Conservation (phyloP, 331 rosid species). For the Quercus tomentella region DNA sequence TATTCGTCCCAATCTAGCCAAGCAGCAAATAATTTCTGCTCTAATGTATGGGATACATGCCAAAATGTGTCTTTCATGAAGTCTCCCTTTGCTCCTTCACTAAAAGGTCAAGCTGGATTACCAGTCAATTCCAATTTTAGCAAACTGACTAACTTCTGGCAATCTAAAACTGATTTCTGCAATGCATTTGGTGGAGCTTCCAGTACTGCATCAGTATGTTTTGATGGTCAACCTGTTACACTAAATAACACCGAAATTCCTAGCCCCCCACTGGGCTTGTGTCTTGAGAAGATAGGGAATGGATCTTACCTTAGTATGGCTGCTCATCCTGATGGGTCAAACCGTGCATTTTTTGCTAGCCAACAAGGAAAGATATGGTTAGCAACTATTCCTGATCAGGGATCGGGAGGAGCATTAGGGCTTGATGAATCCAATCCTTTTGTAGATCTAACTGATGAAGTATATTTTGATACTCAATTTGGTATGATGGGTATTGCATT, state of each 20-base stretch:
- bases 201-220: constrained; percentile 56
- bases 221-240: constrained; percentile 58
- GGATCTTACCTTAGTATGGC: constrained; percentile 84
- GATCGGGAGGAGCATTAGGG: constrained; percentile 53
- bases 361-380: constrained; percentile 84
- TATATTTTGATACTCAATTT: constrained; percentile 58
- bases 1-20: constrained; percentile 67
- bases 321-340: constrained; percentile 89
- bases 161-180: constrained; percentile 72
- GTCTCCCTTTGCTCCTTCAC: constrained; percentile 74
- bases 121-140: constrained; percentile 37
- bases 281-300: constrained; percentile 87
- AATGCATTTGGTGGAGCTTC: constrained; percentile 79
- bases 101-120: constrained; percentile 49
- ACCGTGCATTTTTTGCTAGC: constrained; percentile 73
- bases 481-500: constrained; percentile 96
- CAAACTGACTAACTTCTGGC: constrained; percentile 61
- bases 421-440: constrained; percentile 72
- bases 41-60: constrained; percentile 76
- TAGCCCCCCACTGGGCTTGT: constrained; percentile 64
- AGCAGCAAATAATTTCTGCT: constrained; percentile 50
- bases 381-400: constrained; percentile 68
- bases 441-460: constrained; percentile 76
- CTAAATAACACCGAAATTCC: constrained; percentile 41
- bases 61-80: constrained; percentile 56